Base-by-base conservation (phyloP, 2,329 filamentous ascomycete genomes). In the Cladobotryum mycophilum region DNA sequence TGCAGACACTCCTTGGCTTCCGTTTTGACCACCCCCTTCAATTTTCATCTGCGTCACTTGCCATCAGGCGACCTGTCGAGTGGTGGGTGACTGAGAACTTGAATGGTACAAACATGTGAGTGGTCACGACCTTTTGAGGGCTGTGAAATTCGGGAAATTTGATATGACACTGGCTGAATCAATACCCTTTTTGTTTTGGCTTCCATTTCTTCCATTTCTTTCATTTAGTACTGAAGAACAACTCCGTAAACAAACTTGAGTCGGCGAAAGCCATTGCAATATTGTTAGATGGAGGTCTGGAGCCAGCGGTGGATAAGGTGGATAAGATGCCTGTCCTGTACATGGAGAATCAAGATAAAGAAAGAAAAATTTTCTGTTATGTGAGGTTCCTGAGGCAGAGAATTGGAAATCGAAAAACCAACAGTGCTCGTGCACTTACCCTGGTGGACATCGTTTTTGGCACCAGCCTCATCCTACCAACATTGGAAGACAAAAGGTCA, bases 21-120 rank as follows among this genome's bases (percentile, higher is more conserved):
- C 48, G 48, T 46, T 51, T 41, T 40, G 45, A 45, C 45, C 45
- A 52, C 25, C 49, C 49, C 49, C 49, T 48, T 52, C 45, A 45
- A 48, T 48, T 52, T 52, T 44, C 34, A 35, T 48, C 43, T 52
- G 49, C 49, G 49, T 52, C 49, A 52, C 45, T 44, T 43, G 41
- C 45, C 49, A 52, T 52, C 49, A 48, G 49, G 41, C 45, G 45
- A 52, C 49, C 45, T 40, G 45, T 48, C 36, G 45, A 49, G 40
- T 49, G 47, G 47, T 43, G 47, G 47, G 47, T 35, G 36, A 33
- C 17, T 42, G 46, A 33, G 22, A 40, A 34, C 46, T 34, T 41
- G 37, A 42, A 35, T 40, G 49, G 36, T 44, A 46, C 49, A 43
- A 45, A 45, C 45, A 52, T 45, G 41, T 52, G 49, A 52, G 49